Conservation (phyloP, 2,329 filamentous ascomycete species). For the Calonectria hawksworthii region DNA sequence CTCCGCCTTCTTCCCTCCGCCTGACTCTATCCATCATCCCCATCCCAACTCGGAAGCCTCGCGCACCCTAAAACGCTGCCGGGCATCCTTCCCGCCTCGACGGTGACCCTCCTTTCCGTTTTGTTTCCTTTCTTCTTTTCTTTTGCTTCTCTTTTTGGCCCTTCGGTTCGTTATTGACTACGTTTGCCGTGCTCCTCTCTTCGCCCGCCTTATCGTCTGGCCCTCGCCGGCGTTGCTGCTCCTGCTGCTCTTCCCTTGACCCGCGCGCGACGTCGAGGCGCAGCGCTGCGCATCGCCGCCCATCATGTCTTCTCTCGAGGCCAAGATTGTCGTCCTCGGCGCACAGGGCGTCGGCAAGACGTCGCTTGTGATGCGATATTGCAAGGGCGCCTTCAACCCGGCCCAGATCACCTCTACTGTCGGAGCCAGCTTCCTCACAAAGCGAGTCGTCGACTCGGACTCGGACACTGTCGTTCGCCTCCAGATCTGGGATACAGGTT, state of each 20-base stretch:
- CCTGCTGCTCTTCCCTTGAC: conserved; percentile 17
- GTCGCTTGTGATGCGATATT: conserved; percentile 81
- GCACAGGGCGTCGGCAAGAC: conserved; percentile 86
- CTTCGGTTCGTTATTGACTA: conserved; percentile 24
- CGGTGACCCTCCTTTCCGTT: conserved; percentile 25
- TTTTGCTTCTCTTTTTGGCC: conserved; percentile 28
- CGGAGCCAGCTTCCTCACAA: conserved; percentile 84
- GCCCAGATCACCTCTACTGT: conserved; percentile 78
- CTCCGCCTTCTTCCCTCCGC: conserved; percentile 9
- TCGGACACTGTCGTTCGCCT: conserved; percentile 89
- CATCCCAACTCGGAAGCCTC: conserved; percentile 27
- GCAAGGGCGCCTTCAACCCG: conserved; percentile 79
- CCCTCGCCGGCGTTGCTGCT: conserved; percentile 10
- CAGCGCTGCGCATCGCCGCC: conserved; percentile 20
- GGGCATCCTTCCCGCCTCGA: conserved; percentile 27
- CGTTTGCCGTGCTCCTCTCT: conserved; percentile 2
- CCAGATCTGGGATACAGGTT: conserved; percentile 94
- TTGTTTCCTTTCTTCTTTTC: conserved; percentile 17
- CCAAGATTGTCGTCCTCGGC: conserved; percentile 86
- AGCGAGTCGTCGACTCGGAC: conserved; percentile 85
- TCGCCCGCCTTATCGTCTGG: conserved; percentile 15
- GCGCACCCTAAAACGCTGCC: conserved; percentile 22
- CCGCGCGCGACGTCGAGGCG: conserved; percentile 29
- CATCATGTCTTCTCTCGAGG: conserved; percentile 75
- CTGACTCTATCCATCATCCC: conserved; percentile 20